Evolutionary conservation across 108 stramenopile species (phyloP), one percentile per base, ranked within the genome.

Genomic region (Fragilariopsis cylindrus): DNA sequence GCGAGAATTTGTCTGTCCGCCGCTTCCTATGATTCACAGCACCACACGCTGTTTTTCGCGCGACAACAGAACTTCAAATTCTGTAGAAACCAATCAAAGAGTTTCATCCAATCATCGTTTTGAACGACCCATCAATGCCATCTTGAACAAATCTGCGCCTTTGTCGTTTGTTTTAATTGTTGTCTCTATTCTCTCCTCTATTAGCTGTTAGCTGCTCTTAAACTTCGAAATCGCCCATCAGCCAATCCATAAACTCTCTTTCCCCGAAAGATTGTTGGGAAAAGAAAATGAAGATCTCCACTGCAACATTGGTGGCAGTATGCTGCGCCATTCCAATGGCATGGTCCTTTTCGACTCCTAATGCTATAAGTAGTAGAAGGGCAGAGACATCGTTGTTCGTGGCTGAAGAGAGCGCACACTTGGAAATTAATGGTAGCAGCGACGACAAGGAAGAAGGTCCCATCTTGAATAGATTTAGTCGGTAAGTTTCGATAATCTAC

Each of bases 381-480:
- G 43, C 62, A 0, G 5, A 2, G 8, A 41, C 62, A 3, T 63
- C 62, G 3, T 41, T 63, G 3, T 63, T 63, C 62, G n/a, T 43
- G 42, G 62, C 40, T 4, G 62, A 43, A 45, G 30, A 30, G 0
- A 30, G 30, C 30, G 30, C 30, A 30, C 30, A 30, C 30, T 30
- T 30, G 30, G 30, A 30, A 30, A 30, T 30, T 30, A 30, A 30
- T 30, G 30, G 30, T 30, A 30, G 30, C 30, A 30, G 30, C 30
- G 84, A 79, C 16, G 84, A 46, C 48, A 71, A 79, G 62, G 89
- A 74, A 42, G 91, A 90, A 72, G 83, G 65, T n/a, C 73, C 75
- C 11, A 82, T 92, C 63, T 44, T 88, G 74, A 92, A 92, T 81
- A 88, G 85, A 76, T 92, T 63, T 69, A 88, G 88, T 76, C 82